Evolutionary conservation across 1,284 basidiomycete genomes (phyloP), one percentile per base, ranked within the genome.

Genomic region (Ceratobasidium sp.): DNA sequence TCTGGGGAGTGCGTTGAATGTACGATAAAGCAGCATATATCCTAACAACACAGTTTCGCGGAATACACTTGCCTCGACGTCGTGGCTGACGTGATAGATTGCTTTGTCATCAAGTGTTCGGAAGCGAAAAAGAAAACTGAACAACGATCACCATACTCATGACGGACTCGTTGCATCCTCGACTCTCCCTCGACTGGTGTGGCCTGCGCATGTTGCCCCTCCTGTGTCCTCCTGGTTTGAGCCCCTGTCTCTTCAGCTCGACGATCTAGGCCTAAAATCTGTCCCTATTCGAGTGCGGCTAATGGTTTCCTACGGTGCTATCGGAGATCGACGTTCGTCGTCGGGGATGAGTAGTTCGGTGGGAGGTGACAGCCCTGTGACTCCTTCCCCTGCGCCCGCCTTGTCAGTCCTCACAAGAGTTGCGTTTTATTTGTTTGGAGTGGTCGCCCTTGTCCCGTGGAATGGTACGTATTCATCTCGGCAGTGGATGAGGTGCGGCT

Each of bases 11-110:
- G n/a, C n/a, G n/a, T n/a, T n/a, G n/a, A n/a, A n/a, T n/a, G n/a
- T n/a, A n/a, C n/a, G n/a, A n/a, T n/a, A n/a, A n/a, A n/a, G n/a
- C n/a, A n/a, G n/a, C n/a, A n/a, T n/a, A n/a, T n/a, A n/a, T n/a
- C n/a, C n/a, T n/a, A n/a, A n/a, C n/a, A n/a, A n/a, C n/a, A n/a
- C n/a, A n/a, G n/a, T 37, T 37, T 2, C 37, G 37, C 37, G 37
- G 4, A 37, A 37, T 37, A 37, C 4, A 37, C 37, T 37, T 37
- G 37, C 2, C 46, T 49, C 29, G 25, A 59, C 37, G 37, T 37
- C 37, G 37, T n/a, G 17, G 56, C 1, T 59, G 56, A 59, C 56
- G 56, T 59, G 56, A 59, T 59, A 34, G 56, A 59, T 34, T 22
- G 34, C 4, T 59, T 59, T 15, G 56, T 59, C 56, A 59, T 25